Base-by-base conservation (phyloP, 2,329 filamentous ascomycete species). In the Drechslera avenae region DNA sequence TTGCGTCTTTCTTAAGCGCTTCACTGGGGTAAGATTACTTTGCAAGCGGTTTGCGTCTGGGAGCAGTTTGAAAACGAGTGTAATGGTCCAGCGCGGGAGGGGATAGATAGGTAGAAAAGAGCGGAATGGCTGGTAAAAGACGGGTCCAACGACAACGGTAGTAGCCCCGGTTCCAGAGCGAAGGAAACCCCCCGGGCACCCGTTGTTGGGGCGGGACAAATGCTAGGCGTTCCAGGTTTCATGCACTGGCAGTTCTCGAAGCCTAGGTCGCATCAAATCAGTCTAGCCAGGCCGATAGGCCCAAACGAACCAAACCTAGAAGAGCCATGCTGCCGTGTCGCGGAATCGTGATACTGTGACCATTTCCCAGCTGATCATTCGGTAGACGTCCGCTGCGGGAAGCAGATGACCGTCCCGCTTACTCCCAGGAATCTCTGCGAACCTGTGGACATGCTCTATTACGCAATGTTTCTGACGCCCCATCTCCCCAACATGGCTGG, bases 161-260 rank as follows among this genome's bases (percentile, higher is more conserved):
- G 21, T 14, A 33, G 32, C 30, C 35, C 30, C 34, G n/a, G 14
- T 39, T 30, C 32, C 30, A 28, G 31, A 41, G 34, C 14, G 36
- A 47, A 31, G 30, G 30, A 26, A 42, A 43, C 40, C 19, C 39
- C 50, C 54, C 50, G 47, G 43, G 33, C 43, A 40, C 41, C 41
- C 40, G 55, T 45, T 57, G 58, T 56, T 56, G 53, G 53, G 52
- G 49, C 43, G 50, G 46, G 54, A 54, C 46, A 42, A 32, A 35
- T 31, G 33, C 36, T 46, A 43, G 44, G 51, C 40, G 50, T 45
- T 54, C 39, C 46, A 51, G 16, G 45, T 54, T 52, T 56, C 55
- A 57, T 57, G 57, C 58, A 47, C 18, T 49, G 33, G 37, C 49
- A 36, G 39, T 62, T 62, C 60, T 63, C 51, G 53, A 63, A 59